phyloP scores from a whole-genome alignment of 2,329 filamentous ascomycete genomes.

The Aphanoascus verrucosus region DNA sequence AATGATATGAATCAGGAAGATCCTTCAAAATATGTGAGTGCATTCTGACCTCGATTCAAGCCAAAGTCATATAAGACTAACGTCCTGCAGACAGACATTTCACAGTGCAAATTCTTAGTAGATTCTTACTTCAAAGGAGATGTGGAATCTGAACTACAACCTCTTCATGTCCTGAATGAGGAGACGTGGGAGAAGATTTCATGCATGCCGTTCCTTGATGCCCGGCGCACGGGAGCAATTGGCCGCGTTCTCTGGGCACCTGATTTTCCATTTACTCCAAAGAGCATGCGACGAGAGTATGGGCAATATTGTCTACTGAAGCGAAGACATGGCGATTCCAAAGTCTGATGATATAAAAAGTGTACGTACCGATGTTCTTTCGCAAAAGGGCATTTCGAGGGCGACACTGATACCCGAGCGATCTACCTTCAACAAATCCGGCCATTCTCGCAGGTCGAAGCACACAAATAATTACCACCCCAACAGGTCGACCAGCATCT shows the following conservation, averaged over 20 bases:
- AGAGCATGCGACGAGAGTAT: conserved; percentile 63
- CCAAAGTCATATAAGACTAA: not conserved
- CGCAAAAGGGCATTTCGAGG: not conserved
- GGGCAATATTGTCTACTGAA: conserved; percentile 77
- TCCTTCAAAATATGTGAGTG: conserved; percentile 62
- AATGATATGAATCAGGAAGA: conserved; percentile 90
- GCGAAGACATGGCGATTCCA: conserved; percentile 31
- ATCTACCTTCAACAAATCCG: not conserved
- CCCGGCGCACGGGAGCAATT: conserved; percentile 59
- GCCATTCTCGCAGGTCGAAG: not conserved
- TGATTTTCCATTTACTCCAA: conserved; percentile 56
- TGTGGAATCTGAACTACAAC: conserved; percentile 56
- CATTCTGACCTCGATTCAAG: conserved; percentile 23
- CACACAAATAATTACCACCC: not conserved
- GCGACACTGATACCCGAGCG: not conserved
- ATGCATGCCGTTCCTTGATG: conserved; percentile 73
- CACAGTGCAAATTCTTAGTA: conserved; percentile 69
- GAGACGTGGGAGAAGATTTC: conserved; percentile 66
- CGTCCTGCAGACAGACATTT: conserved; percentile 50
- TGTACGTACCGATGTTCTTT: not conserved
- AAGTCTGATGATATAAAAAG: conserved; percentile 1
- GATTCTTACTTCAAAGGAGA: conserved; percentile 67
- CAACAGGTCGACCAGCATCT: not conserved
- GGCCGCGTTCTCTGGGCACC: conserved; percentile 77
- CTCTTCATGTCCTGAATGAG: conserved; percentile 63